A percentile compares a stretch with the other conserved stretches of the same genome.
These are phyloP conservation scores for Bryoglossum gracile DNA, from an alignment of 495 filamentous ascomycete genomes.

Conservation along the genomic window DNA sequence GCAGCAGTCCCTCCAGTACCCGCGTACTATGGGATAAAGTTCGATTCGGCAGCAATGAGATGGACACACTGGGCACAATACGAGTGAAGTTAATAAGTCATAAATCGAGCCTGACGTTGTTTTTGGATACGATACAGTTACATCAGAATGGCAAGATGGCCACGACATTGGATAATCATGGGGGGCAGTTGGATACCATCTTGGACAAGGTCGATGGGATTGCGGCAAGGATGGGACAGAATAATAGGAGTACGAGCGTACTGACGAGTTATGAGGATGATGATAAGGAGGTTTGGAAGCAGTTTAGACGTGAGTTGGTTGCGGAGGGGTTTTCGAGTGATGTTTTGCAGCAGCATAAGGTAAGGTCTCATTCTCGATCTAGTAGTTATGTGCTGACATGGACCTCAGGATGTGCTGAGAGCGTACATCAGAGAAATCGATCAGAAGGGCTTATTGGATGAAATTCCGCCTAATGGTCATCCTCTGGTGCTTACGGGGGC, in stretches of 20 bases:
- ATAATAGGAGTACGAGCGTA: constrained; percentile 32
- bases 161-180: constrained; percentile 14
- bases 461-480: neutral
- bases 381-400: constrained; percentile 9
- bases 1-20: neutral
- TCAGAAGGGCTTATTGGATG: constrained; percentile 22
- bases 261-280: constrained; percentile 31
- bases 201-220: constrained; percentile 47
- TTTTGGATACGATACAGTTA: constrained; percentile 22
- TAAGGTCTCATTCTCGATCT: constrained; percentile 17
- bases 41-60: constrained; percentile 19
- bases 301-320: constrained; percentile 45
- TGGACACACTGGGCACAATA: constrained; percentile 21
- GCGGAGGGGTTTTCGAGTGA: constrained; percentile 44
- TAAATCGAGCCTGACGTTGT: constrained; percentile 18
- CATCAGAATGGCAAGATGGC: constrained; percentile 11
- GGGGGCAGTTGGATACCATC: constrained; percentile 34
- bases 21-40: constrained; percentile 7
- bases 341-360: constrained; percentile 43
- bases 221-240: constrained; percentile 37
- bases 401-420: constrained; percentile 41
- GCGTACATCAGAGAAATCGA: constrained; percentile 49
- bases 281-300: constrained; percentile 44
- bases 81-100: constrained; percentile 24
- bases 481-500: neutral